A percentile compares a stretch with the other conserved stretches of the same genome.
phyloP scores from a whole-genome alignment of 2,329 filamentous ascomycete species.

The Ophiostoma ulmi region DNA sequence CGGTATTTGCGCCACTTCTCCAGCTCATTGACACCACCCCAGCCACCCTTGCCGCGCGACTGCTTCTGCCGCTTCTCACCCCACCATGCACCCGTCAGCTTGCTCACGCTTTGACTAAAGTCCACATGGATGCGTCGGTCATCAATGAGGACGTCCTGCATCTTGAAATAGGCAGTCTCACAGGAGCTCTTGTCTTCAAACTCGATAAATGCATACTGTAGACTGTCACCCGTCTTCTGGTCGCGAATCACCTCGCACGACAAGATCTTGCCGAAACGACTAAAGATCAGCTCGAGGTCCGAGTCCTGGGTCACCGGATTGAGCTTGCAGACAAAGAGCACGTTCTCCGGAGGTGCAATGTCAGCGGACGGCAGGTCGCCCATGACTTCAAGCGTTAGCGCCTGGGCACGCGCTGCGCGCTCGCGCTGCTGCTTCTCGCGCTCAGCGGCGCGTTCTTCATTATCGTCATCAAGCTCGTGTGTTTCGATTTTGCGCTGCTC shows the following conservation, averaged over 20 bases:
- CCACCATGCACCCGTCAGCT: conserved; percentile 84
- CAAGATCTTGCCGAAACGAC: conserved; percentile 88
- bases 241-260: conserved; percentile 96
- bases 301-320: conserved; percentile 95
- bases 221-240: conserved; percentile 84
- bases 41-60: conserved; percentile 58
- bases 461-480: conserved; percentile 51
- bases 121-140: conserved; percentile 97
- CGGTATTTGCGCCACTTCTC: conserved; percentile 91
- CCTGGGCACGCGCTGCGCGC: conserved; percentile 86
- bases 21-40: conserved; percentile 80
- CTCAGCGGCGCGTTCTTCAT: conserved; percentile 60
- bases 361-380: conserved; percentile 96
- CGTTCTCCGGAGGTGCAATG: conserved; percentile 93
- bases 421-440: conserved; percentile 76
- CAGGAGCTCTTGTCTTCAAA: conserved; percentile 90
- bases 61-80: conserved; percentile 51
- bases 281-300: conserved; percentile 92
- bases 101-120: conserved; percentile 91
- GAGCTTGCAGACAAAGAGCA: conserved; percentile 96
- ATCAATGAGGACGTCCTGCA: conserved; percentile 95
- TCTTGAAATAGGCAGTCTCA: conserved; percentile 95
- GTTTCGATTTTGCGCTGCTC: conserved; percentile 68
- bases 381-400: conserved; percentile 94
- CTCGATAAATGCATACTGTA: conserved; percentile 98